Conservation (phyloP, 305 asterid species). For the Salvia sclarea region DNA sequence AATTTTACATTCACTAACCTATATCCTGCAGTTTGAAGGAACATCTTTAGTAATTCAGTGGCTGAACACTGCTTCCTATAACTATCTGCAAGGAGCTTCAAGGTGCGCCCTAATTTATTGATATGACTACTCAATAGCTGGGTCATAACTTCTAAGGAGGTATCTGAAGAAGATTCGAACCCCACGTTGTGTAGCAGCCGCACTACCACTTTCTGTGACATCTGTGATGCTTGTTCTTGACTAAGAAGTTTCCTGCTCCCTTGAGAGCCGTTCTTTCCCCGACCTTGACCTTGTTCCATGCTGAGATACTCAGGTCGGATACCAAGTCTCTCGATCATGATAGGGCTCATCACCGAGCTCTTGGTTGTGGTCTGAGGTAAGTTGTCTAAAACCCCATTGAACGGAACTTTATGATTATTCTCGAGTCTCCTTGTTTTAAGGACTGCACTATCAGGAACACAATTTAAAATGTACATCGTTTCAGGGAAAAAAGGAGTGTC, state of each 20-base stretch:
- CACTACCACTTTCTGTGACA: slow-evolving; percentile 77
- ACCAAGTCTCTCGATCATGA: slow-evolving; percentile 98
- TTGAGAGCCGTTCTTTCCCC: slow-evolving; percentile 63
- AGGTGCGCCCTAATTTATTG: slow-evolving; percentile 70
- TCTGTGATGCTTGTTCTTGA: slow-evolving; percentile 75
- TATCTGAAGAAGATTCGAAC: slow-evolving; percentile 79
- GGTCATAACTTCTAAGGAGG: slow-evolving; percentile 65
- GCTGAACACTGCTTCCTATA: slow-evolving; percentile 89
- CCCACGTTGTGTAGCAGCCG: slow-evolving; percentile 64
- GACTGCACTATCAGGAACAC: slow-evolving; percentile 88
- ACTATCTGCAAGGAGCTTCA: slow-evolving; percentile 87
- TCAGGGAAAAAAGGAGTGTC: slow-evolving; percentile 81
- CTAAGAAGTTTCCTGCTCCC: slow-evolving; percentile 61
- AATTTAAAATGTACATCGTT: slow-evolving; percentile 76
- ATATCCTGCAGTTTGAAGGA: slow-evolving; percentile 76
- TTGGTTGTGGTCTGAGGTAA: slow-evolving; percentile 74
- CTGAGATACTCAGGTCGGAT: slow-evolving; percentile 91
- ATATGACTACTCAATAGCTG: slow-evolving; percentile 80
- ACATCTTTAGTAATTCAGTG: slow-evolving; percentile 83
- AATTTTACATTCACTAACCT: slow-evolving; percentile 51
- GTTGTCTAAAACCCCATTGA: slow-evolving; percentile 87
- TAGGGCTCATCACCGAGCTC: slow-evolving; percentile 70
- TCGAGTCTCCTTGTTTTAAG: slow-evolving; percentile 42
- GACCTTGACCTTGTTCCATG: slow-evolving; percentile 76
- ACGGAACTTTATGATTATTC: slow-evolving; percentile 56